Percentiles rank a stretch among this genome's conserved stretches.
phyloP scores from a whole-genome alignment of 2,329 filamentous ascomycete genomes.

The Fusarium oligoseptatum region DNA sequence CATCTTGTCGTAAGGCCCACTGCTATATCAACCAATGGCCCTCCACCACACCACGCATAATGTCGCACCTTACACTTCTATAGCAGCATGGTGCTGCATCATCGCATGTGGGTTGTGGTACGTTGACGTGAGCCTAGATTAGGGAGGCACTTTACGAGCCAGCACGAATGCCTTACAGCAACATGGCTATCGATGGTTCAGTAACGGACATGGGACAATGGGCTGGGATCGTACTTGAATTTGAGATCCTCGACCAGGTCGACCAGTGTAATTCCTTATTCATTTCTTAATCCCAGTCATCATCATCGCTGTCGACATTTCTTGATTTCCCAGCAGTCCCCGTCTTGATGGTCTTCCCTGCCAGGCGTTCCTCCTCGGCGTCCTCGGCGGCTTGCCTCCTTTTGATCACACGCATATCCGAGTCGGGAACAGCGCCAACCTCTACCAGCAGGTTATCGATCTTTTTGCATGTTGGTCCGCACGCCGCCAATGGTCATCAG shows the following conservation, averaged over 20 bases:
- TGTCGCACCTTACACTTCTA: not conserved
- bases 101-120: not conserved
- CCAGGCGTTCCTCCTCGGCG: constrained; percentile 68
- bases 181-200: not conserved
- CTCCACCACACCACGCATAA: not conserved
- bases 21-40: not conserved
- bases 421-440: constrained; percentile 81
- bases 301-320: constrained; percentile 65
- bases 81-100: too few relatives aligned
- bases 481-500: constrained; percentile 82
- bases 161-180: not conserved
- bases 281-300: constrained; percentile 70
- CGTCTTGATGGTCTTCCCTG: constrained; percentile 63
- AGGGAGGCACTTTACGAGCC: not conserved
- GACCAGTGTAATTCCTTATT: not conserved
- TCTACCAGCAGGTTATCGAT: constrained; percentile 86
- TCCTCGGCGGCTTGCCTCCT: constrained; percentile 71
- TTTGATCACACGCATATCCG: constrained; percentile 82
- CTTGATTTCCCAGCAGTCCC: constrained; percentile 62
- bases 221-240: not conserved
- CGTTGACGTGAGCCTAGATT: not conserved
- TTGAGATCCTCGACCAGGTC: not conserved
- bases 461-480: constrained; percentile 77
- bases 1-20: not conserved
- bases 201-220: not conserved